phyloP scores from a whole-genome alignment of 2,329 filamentous ascomycete species.

The Cladosporium cucumerinum region DNA sequence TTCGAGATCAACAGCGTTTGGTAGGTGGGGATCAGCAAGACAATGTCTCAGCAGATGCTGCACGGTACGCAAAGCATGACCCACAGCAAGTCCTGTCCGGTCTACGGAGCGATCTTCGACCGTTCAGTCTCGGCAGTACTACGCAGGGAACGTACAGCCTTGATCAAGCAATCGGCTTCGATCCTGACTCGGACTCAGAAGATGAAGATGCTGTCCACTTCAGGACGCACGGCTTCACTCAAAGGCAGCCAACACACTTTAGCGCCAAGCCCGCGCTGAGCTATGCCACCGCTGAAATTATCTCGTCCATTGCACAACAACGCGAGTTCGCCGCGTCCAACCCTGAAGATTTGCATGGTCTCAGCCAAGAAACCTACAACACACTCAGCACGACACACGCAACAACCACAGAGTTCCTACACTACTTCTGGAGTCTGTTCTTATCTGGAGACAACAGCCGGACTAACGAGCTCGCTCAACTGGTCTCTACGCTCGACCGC shows the following conservation, averaged over 20 bases:
- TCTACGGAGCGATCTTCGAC: conserved; percentile 62
- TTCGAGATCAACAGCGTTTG: conserved; percentile 82
- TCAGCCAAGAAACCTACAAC: conserved; percentile 53
- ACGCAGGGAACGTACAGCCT: conserved; percentile 43
- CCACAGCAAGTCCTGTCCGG: conserved; percentile 64
- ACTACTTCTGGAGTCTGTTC: conserved; percentile 94
- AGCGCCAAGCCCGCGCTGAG: conserved; percentile 23
- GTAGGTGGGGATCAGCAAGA: conserved; percentile 55
- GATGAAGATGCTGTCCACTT: conserved; percentile 42
- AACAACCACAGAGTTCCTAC: conserved; percentile 91
- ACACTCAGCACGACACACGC: conserved; percentile 75
- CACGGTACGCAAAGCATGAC: conserved; percentile 65
- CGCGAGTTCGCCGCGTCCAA: conserved; percentile 21
- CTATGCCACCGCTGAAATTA: conserved; percentile 54
- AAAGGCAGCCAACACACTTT: conserved; percentile 37
- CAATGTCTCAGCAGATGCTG: conserved; percentile 47
- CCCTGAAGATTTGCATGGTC: conserved; percentile 31
- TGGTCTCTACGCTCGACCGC: conserved; percentile 76
- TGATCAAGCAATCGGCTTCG: conserved; percentile 62
- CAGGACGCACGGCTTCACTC: conserved; percentile 26
- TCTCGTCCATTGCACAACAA: conserved; percentile 16
- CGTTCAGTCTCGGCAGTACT: conserved; percentile 32
- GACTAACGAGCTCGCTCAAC: conserved; percentile 73
- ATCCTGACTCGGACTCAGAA: conserved; percentile 61
- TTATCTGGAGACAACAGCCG: conserved; percentile 76